A percentile compares a stretch with the other conserved stretches of the same genome.
phyloP scores from a whole-genome alignment of 2,329 filamentous ascomycete genomes.

The Stachybotrys chlorohalonatus region DNA sequence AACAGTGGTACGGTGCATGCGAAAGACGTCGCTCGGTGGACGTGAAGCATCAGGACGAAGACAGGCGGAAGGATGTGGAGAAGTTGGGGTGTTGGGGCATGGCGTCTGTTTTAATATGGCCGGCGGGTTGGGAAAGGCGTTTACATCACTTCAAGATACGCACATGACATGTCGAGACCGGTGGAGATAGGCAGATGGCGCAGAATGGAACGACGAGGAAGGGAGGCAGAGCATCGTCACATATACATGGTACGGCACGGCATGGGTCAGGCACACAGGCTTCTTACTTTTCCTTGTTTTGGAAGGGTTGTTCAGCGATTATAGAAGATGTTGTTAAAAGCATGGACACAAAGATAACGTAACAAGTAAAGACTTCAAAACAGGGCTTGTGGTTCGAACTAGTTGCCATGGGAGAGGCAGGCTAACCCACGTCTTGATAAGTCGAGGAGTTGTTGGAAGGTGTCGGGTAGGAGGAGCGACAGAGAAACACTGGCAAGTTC shows the following conservation, averaged over 20 bases:
- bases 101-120: background rate
- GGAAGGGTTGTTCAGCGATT: background rate
- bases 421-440: too few relatives aligned
- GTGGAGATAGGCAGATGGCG: background rate
- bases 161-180: background rate
- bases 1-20: too few relatives aligned
- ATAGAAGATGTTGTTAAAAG: slow-evolving; percentile 11
- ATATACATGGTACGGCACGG: background rate
- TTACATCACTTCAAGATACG: background rate
- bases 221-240: background rate
- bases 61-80: background rate
- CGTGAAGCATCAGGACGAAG: background rate
- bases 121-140: background rate
- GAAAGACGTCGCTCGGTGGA: too few relatives aligned
- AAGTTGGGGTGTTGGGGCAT: background rate
- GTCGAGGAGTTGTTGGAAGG: too few relatives aligned
- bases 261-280: background rate
- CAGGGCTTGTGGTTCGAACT: too few relatives aligned
- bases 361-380: background rate
- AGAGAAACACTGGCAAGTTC: too few relatives aligned
- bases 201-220: background rate
- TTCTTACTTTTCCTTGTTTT: background rate
- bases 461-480: too few relatives aligned
- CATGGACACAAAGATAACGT: slow-evolving; percentile 10
- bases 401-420: too few relatives aligned